Percentiles rank a stretch among this genome's conserved stretches.
Evolutionary conservation across 352 stramenopile species (phyloP).

Genomic region (Pythium apleroticum): DNA sequence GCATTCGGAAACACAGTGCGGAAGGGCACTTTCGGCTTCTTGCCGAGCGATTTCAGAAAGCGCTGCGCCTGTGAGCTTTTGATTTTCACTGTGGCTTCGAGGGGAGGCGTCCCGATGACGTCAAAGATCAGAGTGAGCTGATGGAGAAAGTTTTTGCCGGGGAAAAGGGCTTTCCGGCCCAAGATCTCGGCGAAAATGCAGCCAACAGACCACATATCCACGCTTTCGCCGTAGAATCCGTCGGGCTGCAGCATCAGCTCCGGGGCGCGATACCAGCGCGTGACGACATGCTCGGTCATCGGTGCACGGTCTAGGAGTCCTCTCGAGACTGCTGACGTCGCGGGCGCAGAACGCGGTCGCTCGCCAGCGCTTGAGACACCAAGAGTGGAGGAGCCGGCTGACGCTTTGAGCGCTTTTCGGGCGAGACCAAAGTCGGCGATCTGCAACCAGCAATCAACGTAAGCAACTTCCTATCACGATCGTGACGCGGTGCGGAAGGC

Average conservation of each 20-base stretch:
- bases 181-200: conserved; percentile 85
- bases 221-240: conserved; percentile 80
- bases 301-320: conserved; percentile 35
- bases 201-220: conserved; percentile 92
- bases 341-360: conserved; percentile 51
- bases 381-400: conserved; percentile 1
- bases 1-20: conserved; percentile 51
- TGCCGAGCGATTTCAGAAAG: conserved; percentile 65
- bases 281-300: conserved; percentile 88
- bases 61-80: conserved; percentile 73
- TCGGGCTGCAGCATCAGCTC: conserved; percentile 92
- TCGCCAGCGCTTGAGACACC: conserved; percentile 18
- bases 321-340: conserved; percentile 22
- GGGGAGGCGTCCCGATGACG: conserved; percentile 59
- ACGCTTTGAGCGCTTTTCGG: conserved; percentile 44
- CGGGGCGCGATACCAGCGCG: conserved; percentile 88
- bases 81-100: conserved; percentile 45
- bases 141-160: conserved; percentile 80
- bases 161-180: conserved; percentile 69
- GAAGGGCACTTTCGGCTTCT: conserved; percentile 57
- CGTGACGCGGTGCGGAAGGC: no score
- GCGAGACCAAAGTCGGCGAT: conserved; percentile 81
- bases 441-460: background rate
- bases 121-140: conserved; percentile 81
- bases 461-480: no score